Evolutionary conservation across 768 basidiomycete genomes (phyloP).

Genomic region (Mycena capillaripes): DNA sequence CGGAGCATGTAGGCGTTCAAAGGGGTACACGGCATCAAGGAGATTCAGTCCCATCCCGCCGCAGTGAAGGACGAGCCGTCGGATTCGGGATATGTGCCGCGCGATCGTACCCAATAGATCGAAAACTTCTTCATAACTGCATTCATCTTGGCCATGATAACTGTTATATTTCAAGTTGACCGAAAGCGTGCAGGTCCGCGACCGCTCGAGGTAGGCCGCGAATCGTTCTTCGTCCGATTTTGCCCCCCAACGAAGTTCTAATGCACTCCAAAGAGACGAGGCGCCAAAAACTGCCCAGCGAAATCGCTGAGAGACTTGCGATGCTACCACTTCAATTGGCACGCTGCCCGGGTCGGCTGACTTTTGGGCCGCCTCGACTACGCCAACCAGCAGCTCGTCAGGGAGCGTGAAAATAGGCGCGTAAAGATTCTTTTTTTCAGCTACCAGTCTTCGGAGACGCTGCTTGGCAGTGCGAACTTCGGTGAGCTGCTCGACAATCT

Average conservation of each 20-base stretch:
- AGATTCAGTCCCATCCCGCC: background rate
- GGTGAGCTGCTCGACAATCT: constrained; percentile 4
- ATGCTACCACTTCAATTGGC: constrained; percentile 4
- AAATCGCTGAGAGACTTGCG: constrained; percentile 23
- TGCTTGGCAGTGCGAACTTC: constrained; percentile 10
- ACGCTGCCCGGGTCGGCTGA: background rate
- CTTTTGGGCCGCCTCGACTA: constrained; percentile 12
- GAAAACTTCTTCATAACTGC: background rate
- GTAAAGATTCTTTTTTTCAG: constrained; percentile 17
- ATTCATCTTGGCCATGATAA: constrained; percentile 2
- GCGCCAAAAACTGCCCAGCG: constrained; percentile 13
- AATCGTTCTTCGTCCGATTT: constrained; percentile 11
- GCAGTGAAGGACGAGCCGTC: constrained; percentile 13
- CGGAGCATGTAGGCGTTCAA: background rate
- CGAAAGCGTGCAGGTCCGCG: constrained; percentile 1
- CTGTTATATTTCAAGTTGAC: constrained; percentile 5
- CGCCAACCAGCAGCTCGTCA: constrained; percentile 22
- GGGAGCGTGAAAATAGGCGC: constrained; percentile 22
- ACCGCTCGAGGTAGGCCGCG: constrained; percentile 11
- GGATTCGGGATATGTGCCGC: constrained; percentile 3
- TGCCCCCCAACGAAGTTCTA: constrained; percentile 21
- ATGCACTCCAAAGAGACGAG: constrained; percentile 10
- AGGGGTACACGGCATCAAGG: background rate
- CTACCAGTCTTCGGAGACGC: constrained; percentile 19
- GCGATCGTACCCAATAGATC: background rate